Evolutionary conservation across 768 basidiomycete species (phyloP), one percentile per base, ranked within the genome.

Genomic region (Jaapia argillacea): DNA sequence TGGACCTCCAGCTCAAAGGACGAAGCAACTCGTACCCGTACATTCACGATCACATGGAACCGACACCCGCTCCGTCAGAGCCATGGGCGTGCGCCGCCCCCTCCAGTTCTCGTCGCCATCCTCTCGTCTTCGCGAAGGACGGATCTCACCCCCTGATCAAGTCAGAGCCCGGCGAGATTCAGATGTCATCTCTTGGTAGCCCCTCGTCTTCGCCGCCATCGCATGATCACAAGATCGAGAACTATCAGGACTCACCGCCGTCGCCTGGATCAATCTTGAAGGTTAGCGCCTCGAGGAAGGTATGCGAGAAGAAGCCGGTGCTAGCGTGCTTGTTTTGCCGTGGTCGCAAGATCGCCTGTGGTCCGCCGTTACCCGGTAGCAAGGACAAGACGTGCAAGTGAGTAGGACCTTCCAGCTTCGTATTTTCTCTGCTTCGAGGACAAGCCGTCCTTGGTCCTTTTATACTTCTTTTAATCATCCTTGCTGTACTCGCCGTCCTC

Each of bases 311-410:
- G 54, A 61, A 63, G 52, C 62, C 64, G 22, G 52, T 60, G 24
- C 58, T 66, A n/a, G 64, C 64, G 6, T 65, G 64, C 47, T 60
- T 54, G 45, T 66, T 66, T 54, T 65, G 65, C 44, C 46, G 65
- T 18, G 61, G 61, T 28, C 61, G 65, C 45, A 66, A 66, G 59
- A 65, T 65, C 37, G 64, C 64, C 16, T 66, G 65, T 48, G 57
- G 59, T 24, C 61, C 57, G 14, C 61, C 57, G 43, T 47, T 52
- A 16, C 55, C 57, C 22, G 56, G 48, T 13, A 50, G 49, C 20
- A 51, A 45, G 43, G 60, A 63, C 47, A 54, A 56, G 24, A 62
- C 60, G 4, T 64, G 63, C 63, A 59, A 55, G 63, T 64, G 47
- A 52, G 63, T 57, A n/a, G n/a, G n/a, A 16, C 16, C 28, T 16